Base-by-base conservation (phyloP, 805 yeast species). In the Candida nemodendra region DNA sequence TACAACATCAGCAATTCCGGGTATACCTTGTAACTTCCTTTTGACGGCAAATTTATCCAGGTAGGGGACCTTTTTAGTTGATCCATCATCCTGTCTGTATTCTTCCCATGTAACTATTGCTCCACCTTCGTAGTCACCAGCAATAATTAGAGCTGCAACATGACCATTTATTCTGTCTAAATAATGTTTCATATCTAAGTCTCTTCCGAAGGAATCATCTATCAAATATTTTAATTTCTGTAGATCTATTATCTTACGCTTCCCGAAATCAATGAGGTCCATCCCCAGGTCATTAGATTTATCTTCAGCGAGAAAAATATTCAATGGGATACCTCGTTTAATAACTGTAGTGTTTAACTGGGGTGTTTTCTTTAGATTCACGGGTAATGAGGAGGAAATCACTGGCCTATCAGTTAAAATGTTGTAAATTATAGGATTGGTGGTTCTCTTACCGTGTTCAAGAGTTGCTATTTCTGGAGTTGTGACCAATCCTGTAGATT, bases 51-150 rank as follows among this genome's bases (percentile, higher is more conserved):
- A 88, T 60, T 93, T 93, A 61, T 93, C 99, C 35, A 93, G 68
- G 50, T 93, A 93, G 0, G 96, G 86, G 22, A 88, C 71, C 18
- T 53, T 52, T 7, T 57, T 46, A 6, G 30, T 37, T 3, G 28
- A 9, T 11, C 36, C 30, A 13, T 27, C 41, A 23, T 27, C 23
- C 6, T 18, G 11, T 16, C 13, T 14, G 1, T 58, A 42, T 28
- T 46, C 39, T 51, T 91, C 99, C 78, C 87, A 83, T 0, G 99
- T 93, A 24, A 91, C 74, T 12, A 93, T 83, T 0, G 98, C 97
- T 13, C 87, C 89, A 2, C 98, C 98, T 48, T 90, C 96, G 59
- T 93, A 93, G 54, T 91, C 93, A 1, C 98, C 98, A 2, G 91
- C 87, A 11, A 93, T 74, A 12, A 93, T 80, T 9, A 93, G 59